A percentile compares a stretch with the other conserved stretches of the same genome.
Evolutionary conservation across 441 rosid genomes (phyloP).

Genomic region (Mallotus japonicus): DNA sequence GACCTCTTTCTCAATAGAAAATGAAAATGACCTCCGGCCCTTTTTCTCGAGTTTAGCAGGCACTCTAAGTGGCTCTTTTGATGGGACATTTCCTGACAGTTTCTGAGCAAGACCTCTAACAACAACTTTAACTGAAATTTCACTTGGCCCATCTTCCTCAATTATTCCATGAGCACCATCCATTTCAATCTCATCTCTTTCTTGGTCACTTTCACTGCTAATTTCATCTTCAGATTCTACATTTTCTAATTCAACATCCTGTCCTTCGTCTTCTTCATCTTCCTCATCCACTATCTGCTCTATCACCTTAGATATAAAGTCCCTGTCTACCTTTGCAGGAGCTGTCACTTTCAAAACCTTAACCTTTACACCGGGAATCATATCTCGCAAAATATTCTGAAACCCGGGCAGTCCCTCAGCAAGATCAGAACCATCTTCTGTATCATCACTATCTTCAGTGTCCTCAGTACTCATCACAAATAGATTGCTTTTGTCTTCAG

Average conservation of each 20-base stretch:
- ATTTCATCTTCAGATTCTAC: conserved; percentile 57
- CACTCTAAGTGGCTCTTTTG: conserved; percentile 57
- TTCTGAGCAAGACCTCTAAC: conserved; percentile 69
- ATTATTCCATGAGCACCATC: conserved; percentile 51
- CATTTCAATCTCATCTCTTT: conserved; percentile 52
- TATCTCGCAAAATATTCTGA: conserved; percentile 71
- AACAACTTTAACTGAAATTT: conserved; percentile 75
- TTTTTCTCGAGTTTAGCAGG: conserved; percentile 76
- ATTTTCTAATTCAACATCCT: conserved; percentile 57
- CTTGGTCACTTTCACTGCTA: conserved; percentile 54
- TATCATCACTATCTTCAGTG: conserved; percentile 51
- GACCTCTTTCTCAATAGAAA: conserved; percentile 64
- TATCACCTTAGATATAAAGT: conserved; percentile 84
- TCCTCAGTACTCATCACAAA: conserved; percentile 58
- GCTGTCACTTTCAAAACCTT: conserved; percentile 86
- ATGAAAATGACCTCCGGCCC: conserved; percentile 59
- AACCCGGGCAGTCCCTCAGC: conserved; percentile 71
- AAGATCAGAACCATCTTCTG: conserved; percentile 73
- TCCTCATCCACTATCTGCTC: conserved; percentile 81
- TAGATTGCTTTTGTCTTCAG: conserved; percentile 60
- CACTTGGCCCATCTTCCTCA: conserved; percentile 58
- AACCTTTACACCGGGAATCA: conserved; percentile 85
- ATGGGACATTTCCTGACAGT: conserved; percentile 49
- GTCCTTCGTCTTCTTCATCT: conserved; percentile 66
- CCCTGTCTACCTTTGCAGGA: conserved; percentile 74